These are phyloP conservation scores for Hericium erinaceus DNA, from an alignment of 768 basidiomycete genomes.

Conservation along the genomic window DNA sequence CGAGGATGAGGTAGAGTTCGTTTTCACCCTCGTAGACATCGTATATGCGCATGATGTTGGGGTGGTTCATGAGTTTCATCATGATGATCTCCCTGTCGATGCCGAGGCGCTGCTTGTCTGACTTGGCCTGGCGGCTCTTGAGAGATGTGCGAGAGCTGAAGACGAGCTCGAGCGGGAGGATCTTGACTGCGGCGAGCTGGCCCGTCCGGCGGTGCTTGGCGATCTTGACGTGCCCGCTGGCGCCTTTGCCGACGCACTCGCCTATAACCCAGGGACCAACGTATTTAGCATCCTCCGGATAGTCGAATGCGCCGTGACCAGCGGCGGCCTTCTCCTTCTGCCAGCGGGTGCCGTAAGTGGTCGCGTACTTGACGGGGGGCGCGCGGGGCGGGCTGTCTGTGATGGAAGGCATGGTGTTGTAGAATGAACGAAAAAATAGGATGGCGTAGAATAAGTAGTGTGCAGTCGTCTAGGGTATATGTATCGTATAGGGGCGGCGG, in stretches of 20 bases:
- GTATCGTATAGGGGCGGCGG: not conserved
- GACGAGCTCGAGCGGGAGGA: constrained; percentile 76
- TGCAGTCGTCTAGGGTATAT: not conserved
- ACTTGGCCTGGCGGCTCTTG: constrained; percentile 57
- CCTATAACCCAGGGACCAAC: constrained; percentile 93
- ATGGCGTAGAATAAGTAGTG: not conserved
- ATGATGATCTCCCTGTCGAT: constrained; percentile 94
- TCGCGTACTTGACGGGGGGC: constrained; percentile 61
- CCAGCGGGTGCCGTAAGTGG: constrained; percentile 76
- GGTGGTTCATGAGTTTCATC: constrained; percentile 99
- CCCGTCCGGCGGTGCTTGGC: constrained; percentile 80
- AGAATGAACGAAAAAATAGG: not conserved
- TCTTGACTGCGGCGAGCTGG: constrained; percentile 93
- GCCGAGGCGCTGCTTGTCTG: constrained; percentile 74
- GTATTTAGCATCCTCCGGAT: constrained; percentile 73
- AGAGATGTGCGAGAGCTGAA: constrained; percentile 63
- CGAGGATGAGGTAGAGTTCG: constrained; percentile 87
- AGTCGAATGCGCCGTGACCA: constrained; percentile 63
- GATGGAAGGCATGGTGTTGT: constrained; percentile 18
- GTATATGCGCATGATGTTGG: constrained; percentile 90
- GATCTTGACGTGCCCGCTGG: constrained; percentile 90
- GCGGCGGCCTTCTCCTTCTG: constrained; percentile 82
- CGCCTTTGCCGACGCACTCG: constrained; percentile 89
- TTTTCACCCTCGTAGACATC: constrained; percentile 92
- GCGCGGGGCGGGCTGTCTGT: constrained; percentile 56